Conservation (phyloP, 306 rosid genomes). For the Cucurbita pepo region DNA sequence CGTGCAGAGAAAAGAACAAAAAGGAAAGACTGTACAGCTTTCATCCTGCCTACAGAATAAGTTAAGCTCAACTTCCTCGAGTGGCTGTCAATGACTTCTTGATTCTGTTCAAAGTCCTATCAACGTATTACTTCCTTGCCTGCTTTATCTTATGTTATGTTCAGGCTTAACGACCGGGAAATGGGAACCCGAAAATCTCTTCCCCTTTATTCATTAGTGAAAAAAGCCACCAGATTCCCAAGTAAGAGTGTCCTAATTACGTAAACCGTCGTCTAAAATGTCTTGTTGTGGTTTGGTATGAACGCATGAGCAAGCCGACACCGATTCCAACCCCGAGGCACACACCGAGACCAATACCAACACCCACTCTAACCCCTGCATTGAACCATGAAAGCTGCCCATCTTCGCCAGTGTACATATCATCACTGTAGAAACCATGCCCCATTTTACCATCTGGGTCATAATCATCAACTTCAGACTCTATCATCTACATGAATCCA, state of each 20-base stretch:
- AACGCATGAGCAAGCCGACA: slow-evolving; percentile 84
- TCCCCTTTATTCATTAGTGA: slow-evolving; percentile 5
- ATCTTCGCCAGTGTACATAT: slow-evolving; percentile 60
- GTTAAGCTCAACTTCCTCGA: slow-evolving; percentile 14
- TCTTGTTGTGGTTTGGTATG: slow-evolving; percentile 80
- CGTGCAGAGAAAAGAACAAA: slow-evolving; percentile 14
- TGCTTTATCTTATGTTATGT: background rate
- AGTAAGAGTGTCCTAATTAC: slow-evolving; percentile 12
- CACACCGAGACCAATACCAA: slow-evolving; percentile 90
- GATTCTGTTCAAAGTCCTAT: background rate
- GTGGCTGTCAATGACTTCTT: background rate
- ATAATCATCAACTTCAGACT: slow-evolving; percentile 42
- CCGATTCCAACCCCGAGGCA: slow-evolving; percentile 81
- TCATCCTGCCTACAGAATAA: slow-evolving; percentile 32
- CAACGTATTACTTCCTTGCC: background rate
- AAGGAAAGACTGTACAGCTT: slow-evolving; percentile 20
- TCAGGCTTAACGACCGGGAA: background rate
- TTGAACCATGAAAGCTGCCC: slow-evolving; percentile 87
- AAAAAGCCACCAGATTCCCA: slow-evolving; percentile 4
- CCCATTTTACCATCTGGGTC: slow-evolving; percentile 44
- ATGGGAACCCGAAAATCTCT: background rate
- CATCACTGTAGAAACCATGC: slow-evolving; percentile 43
- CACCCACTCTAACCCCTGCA: slow-evolving; percentile 93
- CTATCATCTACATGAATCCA: slow-evolving; percentile 39
- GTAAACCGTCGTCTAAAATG: slow-evolving; percentile 58